Percentiles rank a stretch among this genome's conserved stretches.
Evolutionary conservation across 2,329 filamentous ascomycete species (phyloP).

Genomic region (Exophiala bonariae): DNA sequence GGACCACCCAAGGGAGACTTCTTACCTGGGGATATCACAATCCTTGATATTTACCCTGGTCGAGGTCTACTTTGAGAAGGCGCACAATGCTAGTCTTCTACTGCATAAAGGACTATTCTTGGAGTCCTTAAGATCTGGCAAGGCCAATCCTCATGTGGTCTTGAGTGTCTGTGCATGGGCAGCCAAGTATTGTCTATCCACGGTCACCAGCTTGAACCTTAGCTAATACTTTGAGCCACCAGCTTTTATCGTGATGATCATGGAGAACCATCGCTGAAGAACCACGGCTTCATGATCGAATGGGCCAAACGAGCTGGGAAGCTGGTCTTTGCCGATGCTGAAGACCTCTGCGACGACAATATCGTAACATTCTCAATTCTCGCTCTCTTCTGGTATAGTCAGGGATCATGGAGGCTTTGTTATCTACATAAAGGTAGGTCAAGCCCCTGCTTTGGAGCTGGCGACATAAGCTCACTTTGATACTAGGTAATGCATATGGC

Average conservation of each 20-base stretch:
- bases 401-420: constrained; percentile 13
- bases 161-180: constrained; percentile 17
- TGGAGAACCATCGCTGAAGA: constrained; percentile 9
- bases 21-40: constrained; percentile 9
- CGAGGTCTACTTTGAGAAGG: constrained; percentile 15
- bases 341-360: constrained; percentile 11
- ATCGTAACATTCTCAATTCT: constrained; percentile 14
- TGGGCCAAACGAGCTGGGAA: constrained; percentile 13
- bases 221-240: background rate
- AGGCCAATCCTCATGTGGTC: constrained; percentile 6
- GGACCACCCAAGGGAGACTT: too few relatives aligned
- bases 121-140: constrained; percentile 7
- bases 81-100: constrained; percentile 12
- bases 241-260: constrained; percentile 16
- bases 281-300: constrained; percentile 18
- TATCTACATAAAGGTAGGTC: constrained; percentile 12
- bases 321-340: constrained; percentile 12
- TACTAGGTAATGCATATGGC: constrained; percentile 4
- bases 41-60: constrained; percentile 12
- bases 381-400: constrained; percentile 14
- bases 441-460: background rate
- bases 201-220: background rate
- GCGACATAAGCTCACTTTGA: background rate
- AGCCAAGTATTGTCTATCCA: constrained; percentile 16
- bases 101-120: constrained; percentile 11